A percentile compares a stretch with the other conserved stretches of the same genome.
Conservation (phyloP, 2,329 filamentous ascomycete species). For the Pseudogymnoascus sp. region DNA sequence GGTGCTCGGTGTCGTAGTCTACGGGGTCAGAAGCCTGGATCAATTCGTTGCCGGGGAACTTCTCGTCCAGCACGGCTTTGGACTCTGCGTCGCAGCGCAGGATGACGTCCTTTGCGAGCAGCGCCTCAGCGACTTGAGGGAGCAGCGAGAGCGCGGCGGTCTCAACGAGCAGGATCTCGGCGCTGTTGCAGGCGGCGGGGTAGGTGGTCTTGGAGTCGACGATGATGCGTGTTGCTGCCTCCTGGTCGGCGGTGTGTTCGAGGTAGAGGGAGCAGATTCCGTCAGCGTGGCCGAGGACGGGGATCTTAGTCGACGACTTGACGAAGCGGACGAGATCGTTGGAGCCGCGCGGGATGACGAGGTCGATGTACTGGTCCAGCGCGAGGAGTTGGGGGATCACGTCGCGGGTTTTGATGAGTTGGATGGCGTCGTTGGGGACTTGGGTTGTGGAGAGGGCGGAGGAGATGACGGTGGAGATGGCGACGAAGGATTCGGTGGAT, state of each 20-base stretch:
- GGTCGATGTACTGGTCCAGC: slow-evolving; percentile 80
- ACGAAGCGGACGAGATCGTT: slow-evolving; percentile 51
- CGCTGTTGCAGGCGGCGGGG: slow-evolving; percentile 86
- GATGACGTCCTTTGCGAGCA: slow-evolving; percentile 68
- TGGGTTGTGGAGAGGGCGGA: slow-evolving; percentile 60
- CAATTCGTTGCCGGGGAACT: slow-evolving; percentile 36
- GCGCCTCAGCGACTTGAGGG: slow-evolving; percentile 62
- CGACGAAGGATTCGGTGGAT: slow-evolving; percentile 87
- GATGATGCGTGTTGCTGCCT: slow-evolving; percentile 66
- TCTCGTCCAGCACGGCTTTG: slow-evolving; percentile 51
- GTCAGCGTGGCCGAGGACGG: slow-evolving; percentile 92
- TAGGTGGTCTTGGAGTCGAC: slow-evolving; percentile 93
- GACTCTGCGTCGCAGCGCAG: slow-evolving; percentile 70
- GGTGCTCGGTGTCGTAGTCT: slow-evolving; percentile 85
- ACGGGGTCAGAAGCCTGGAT: slow-evolving; percentile 57
- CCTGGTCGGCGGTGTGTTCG: slow-evolving; percentile 64
- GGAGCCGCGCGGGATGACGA: slow-evolving; percentile 72
- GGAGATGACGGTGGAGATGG: slow-evolving; percentile 81
- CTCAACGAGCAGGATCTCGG: slow-evolving; percentile 88
- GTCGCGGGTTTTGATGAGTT: slow-evolving; percentile 89
- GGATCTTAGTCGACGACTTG: slow-evolving; percentile 85
- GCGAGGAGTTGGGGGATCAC: slow-evolving; percentile 80
- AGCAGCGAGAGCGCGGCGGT: slow-evolving; percentile 59
- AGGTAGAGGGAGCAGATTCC: slow-evolving; percentile 85
- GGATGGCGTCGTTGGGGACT: slow-evolving; percentile 80